Evolutionary conservation across 2,329 filamentous ascomycete genomes (phyloP).

Genomic region (Beauveria caledonica): DNA sequence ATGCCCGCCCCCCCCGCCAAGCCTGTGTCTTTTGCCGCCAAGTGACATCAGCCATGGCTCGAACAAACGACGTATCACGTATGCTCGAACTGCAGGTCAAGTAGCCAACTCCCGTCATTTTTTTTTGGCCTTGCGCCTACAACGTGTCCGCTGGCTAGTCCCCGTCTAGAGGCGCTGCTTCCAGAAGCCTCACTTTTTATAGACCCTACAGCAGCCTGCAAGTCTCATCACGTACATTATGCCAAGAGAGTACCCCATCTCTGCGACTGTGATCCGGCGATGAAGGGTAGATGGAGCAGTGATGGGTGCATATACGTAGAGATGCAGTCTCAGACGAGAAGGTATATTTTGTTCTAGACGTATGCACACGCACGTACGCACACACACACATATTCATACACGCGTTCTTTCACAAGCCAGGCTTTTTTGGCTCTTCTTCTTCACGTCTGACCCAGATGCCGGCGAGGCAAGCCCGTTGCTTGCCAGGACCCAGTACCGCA

Average conservation of each 20-base stretch:
- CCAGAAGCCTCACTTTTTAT: neutral
- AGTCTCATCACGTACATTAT: neutral
- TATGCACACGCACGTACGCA: neutral
- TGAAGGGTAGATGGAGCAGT: neutral
- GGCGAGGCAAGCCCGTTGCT: neutral
- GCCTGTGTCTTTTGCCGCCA: conserved; percentile 3
- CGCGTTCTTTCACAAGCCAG: neutral
- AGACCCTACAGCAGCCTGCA: neutral
- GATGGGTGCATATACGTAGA: neutral
- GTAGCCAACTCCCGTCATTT: too few relatives aligned
- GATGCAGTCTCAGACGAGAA: neutral
- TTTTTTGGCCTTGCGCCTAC: too few relatives aligned
- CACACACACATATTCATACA: neutral
- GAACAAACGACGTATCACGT: neutral
- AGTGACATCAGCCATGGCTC: conserved; percentile 9
- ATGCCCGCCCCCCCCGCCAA: neutral
- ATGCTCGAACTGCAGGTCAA: too few relatives aligned
- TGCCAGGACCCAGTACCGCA: neutral
- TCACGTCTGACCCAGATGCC: neutral
- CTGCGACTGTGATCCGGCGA: neutral
- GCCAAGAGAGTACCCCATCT: neutral
- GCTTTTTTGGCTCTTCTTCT: neutral
- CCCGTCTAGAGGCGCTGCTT: neutral
- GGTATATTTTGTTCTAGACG: neutral
- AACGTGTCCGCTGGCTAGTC: neutral